Base-by-base conservation (phyloP, 257 asterid genomes). In the Ilex asprella region DNA sequence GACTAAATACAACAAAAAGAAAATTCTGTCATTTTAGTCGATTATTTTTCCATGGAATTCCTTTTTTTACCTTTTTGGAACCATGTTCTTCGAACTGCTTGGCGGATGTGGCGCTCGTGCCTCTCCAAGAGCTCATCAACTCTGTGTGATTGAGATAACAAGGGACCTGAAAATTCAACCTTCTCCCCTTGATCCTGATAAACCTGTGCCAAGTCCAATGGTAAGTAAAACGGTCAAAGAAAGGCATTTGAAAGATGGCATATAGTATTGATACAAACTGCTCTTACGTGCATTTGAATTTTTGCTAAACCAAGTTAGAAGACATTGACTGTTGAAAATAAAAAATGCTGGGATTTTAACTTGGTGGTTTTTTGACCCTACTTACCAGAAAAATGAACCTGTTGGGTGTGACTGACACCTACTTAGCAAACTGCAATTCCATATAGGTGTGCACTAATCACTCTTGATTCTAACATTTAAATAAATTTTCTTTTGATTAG, bases 101-200 rank as follows among this genome's bases (percentile, higher is more conserved):
- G 97, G 58, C 99, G 97, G 67, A 93, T 85, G 31, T 87, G 97
- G 13, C 87, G 97, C 69, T 93, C 97, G 44, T 89, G 87, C 68
- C 85, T 93, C 67, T 82, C 89, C 73, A 89, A 68, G 67, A 85
- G 91, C 64, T 93, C 95, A 0, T 93, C 95, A 15, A 93, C 81
- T 77, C 85, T 81, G 11, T 82, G 81, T 1, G 97, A 71, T 56
- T 93, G 99, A 50, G 89, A 76, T 46, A 89, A 69, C 84, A 93
- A 73, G 21, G 99, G 99, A 54, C 99, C 99, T 12, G 99, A 93
- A 65, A 84, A 87, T 47, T 93, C 99, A 15, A 93, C 92, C 78
- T 81, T 87, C 76, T 93, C 99, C 58, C 81, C 94, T 72, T 82
- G 85, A 54, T 89, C 94, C 70, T 89, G 80, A 73, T 82, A 76